Evolutionary conservation across 2,329 filamentous ascomycete genomes (phyloP).

Genomic region (Coniochaeta hoffmannii): DNA sequence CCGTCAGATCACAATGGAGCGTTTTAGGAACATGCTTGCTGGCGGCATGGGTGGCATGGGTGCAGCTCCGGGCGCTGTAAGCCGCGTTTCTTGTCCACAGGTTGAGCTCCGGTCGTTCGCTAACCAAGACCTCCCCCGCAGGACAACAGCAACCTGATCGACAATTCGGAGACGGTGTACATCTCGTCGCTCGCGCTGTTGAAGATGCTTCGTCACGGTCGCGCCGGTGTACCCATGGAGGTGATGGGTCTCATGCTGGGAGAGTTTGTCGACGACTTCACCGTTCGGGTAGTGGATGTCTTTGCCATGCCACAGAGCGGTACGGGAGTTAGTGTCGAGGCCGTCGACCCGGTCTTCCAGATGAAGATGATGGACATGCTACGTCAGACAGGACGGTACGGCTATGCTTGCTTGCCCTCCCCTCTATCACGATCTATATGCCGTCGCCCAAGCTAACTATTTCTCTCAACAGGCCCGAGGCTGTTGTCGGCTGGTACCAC

Average conservation of each 20-base stretch:
- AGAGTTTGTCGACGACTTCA: constrained; percentile 98
- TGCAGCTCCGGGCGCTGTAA: constrained; percentile 53
- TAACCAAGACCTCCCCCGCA: constrained; percentile 28
- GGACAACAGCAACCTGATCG: constrained; percentile 88
- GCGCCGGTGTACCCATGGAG: constrained; percentile 98
- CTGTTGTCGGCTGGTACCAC: constrained; percentile 98
- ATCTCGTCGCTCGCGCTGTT: constrained; percentile 94
- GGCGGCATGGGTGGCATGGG: constrained; percentile 62
- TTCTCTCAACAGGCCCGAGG: constrained; percentile 63
- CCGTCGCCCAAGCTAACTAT: constrained; percentile 2
- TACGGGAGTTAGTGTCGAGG: constrained; percentile 96
- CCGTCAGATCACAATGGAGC: constrained; percentile 60
- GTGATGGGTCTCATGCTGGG: constrained; percentile 99
- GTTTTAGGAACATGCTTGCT: constrained; percentile 82
- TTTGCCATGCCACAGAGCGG: constrained; percentile 99
- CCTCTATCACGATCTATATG: constrained; percentile 4
- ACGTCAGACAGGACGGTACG: constrained; percentile 87
- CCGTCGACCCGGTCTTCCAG: constrained; percentile 96
- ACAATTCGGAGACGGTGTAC: constrained; percentile 99
- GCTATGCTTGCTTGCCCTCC: no score
- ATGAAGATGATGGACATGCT: constrained; percentile 99
- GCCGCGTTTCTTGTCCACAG: constrained; percentile 16
- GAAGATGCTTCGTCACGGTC: constrained; percentile 97
- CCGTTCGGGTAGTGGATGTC: constrained; percentile 94
- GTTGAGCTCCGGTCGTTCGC: background rate